Evolutionary conservation across 305 asterid genomes (phyloP), one percentile per base, ranked within the genome.

Genomic region (Fraxinus nigra): DNA sequence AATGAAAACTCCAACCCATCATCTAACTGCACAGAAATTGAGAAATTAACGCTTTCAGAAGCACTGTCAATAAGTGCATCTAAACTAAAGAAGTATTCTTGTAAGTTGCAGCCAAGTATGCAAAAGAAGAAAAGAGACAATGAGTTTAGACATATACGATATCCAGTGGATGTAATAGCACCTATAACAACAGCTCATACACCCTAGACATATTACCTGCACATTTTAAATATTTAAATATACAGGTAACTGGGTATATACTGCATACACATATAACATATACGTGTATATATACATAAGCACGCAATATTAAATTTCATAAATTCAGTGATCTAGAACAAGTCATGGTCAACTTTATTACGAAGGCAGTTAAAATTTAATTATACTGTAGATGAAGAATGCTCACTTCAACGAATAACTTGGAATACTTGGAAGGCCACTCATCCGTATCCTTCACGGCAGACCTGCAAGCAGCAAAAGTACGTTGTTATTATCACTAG

Each of bases 371-470:
- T 75, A 78, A 80, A 78, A 77, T 34, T 22, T 33, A 76, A 80
- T 28, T 54, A 33, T 56, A 78, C 56, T 59, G 51, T 85, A 83
- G 81, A 84, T 26, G 22, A 26, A 75, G 46, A 76, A 78, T 79
- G 43, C 97, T 92, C 88, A 94, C 99, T 88, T 94, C 93, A 78
- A 94, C 87, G 84, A 92, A 94, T 79, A 95, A 83, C 90, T 94
- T 95, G 86, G 99, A 95, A 84, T 92, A 94, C 91, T 94, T 93
- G 86, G 98, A 94, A 84, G 99, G 99, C 98, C 99, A 95, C 87
- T 95, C 99, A 79, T 94, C 99, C 70, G 94, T 85, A 72, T 94
- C 99, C 72, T 87, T 94, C 83, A 95, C 98, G 0, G 93, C 94
- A 33, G 98, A 89, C 90, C 99, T 94, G 89, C 40, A 82, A 81